A percentile compares a stretch with the other conserved stretches of the same genome.
Conservation (phyloP, 2,329 filamentous ascomycete genomes). For the Penicillium janthinellum region DNA sequence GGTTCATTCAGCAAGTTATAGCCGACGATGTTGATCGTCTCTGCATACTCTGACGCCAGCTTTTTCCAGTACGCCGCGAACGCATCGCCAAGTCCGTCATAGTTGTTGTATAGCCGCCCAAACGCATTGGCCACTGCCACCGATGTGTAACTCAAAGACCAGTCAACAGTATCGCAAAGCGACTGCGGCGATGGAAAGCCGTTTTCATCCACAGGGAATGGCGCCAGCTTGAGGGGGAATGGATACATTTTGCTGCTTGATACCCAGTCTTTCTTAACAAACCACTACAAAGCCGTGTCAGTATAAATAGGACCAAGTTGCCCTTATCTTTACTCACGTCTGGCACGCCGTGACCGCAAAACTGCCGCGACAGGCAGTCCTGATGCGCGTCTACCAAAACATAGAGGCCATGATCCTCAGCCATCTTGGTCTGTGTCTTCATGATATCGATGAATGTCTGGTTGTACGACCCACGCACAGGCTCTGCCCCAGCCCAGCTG, state of each 20-base stretch:
- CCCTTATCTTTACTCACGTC: background rate
- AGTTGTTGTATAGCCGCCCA: constrained; percentile 20
- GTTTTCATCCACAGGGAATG: background rate
- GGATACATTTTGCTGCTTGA: background rate
- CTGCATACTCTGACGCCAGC: constrained; percentile 13
- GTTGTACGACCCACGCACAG: background rate
- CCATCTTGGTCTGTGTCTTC: background rate
- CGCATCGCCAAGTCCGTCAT: constrained; percentile 17
- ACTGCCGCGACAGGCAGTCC: background rate
- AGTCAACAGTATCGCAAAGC: background rate
- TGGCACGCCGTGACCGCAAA: background rate
- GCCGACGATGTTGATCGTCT: background rate
- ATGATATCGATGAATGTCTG: background rate
- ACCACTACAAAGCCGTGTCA: background rate
- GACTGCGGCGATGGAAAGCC: background rate
- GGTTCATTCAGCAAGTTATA: background rate
- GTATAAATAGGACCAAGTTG: background rate
- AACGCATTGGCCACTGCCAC: constrained; percentile 18
- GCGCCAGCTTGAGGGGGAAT: background rate
- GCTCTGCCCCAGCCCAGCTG: background rate
- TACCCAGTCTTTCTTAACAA: background rate
- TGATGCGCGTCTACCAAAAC: background rate
- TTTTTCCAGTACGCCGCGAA: constrained; percentile 19
- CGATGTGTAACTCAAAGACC: constrained; percentile 14
- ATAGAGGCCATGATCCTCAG: background rate